phyloP scores from a whole-genome alignment of 345 rosid species.

The Rhodamnia argentea region DNA sequence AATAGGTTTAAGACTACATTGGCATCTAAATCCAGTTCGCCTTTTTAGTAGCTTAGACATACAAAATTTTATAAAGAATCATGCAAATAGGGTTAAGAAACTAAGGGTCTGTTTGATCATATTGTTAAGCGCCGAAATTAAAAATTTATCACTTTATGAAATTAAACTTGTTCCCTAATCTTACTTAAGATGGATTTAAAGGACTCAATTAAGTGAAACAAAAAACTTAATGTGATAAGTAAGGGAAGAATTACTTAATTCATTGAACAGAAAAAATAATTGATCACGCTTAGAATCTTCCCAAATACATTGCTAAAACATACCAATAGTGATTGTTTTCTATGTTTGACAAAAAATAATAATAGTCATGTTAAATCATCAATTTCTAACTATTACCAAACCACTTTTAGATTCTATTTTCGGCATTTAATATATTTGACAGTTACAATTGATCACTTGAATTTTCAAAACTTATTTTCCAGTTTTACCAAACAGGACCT shows the following conservation, averaged over 20 bases:
- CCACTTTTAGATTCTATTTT: background rate
- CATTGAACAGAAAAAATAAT: background rate
- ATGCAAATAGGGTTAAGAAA: background rate
- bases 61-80: background rate
- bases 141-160: background rate
- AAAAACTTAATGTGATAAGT: background rate
- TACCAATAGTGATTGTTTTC: background rate
- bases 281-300: background rate
- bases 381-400: background rate
- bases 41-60: too few relatives aligned
- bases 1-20: too few relatives aligned
- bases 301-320: background rate
- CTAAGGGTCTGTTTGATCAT: background rate
- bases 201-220: background rate
- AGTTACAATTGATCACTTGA: background rate
- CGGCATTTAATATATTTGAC: background rate
- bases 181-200: background rate
- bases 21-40: too few relatives aligned
- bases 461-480: background rate
- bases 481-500: too few relatives aligned
- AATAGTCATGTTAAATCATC: background rate
- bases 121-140: background rate
- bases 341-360: background rate
- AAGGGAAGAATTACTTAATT: background rate
- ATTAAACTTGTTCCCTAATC: background rate